phyloP scores from a whole-genome alignment of 2,329 filamentous ascomycete genomes.

The Fonsecaea pedrosoi region DNA sequence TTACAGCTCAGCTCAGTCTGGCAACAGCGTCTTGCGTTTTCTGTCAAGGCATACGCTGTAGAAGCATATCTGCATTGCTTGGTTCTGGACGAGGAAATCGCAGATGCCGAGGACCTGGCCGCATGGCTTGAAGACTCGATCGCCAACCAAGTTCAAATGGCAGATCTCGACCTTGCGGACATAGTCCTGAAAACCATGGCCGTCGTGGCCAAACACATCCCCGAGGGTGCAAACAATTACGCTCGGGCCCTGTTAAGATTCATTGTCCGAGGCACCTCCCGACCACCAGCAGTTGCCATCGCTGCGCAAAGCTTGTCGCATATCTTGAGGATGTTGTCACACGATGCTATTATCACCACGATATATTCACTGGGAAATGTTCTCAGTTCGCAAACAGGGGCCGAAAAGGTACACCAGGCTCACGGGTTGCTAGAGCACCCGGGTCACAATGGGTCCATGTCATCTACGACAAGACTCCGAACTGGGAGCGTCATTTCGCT shows the following conservation, averaged over 20 bases:
- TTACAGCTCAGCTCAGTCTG: slow-evolving; percentile 81
- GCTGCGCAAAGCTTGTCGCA: slow-evolving; percentile 86
- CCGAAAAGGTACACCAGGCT: slow-evolving; percentile 53
- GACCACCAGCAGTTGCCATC: slow-evolving; percentile 71
- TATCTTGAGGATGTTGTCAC: slow-evolving; percentile 80
- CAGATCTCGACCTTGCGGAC: slow-evolving; percentile 75
- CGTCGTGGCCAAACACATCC: slow-evolving; percentile 76
- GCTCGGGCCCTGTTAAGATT: slow-evolving; percentile 83
- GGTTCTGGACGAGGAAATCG: slow-evolving; percentile 78
- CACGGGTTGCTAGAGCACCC: slow-evolving; percentile 36
- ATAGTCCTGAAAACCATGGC: slow-evolving; percentile 82
- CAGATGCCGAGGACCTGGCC: slow-evolving; percentile 79
- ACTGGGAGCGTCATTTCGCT: slow-evolving; percentile 82
- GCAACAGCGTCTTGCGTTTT: slow-evolving; percentile 84
- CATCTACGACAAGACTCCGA: slow-evolving; percentile 53
- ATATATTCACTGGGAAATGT: slow-evolving; percentile 97
- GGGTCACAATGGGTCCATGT: slow-evolving; percentile 37
- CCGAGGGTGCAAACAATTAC: slow-evolving; percentile 74
- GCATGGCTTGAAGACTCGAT: slow-evolving; percentile 85
- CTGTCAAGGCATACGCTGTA: slow-evolving; percentile 82
- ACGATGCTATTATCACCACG: slow-evolving; percentile 92
- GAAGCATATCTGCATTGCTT: slow-evolving; percentile 86
- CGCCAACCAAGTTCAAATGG: slow-evolving; percentile 80
- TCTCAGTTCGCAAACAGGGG: slow-evolving; percentile 72
- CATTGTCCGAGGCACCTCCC: slow-evolving; percentile 81